Evolutionary conservation across 805 yeast genomes (phyloP).

Genomic region (Grigorovia humatica): DNA sequence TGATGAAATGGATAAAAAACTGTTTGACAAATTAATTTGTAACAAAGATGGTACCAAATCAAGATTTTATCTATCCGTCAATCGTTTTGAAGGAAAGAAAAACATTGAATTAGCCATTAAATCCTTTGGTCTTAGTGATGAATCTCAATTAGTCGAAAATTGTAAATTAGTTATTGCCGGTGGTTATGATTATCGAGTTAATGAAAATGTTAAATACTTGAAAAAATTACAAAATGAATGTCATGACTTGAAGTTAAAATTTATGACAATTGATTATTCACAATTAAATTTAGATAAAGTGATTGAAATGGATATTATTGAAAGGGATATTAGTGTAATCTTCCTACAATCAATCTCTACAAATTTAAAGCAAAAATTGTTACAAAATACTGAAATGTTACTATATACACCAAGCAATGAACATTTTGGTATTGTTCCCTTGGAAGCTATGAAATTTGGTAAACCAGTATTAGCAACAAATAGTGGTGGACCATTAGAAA

Average conservation of each 20-base stretch:
- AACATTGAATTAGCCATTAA: constrained; percentile 68
- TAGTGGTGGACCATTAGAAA: constrained; percentile 90
- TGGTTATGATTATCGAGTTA: constrained; percentile 72
- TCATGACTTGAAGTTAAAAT: constrained; percentile 34
- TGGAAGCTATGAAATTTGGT: constrained; percentile 82
- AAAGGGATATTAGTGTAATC: constrained; percentile 37
- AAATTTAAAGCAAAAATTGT: constrained; percentile 48
- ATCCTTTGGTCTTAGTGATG: constrained; percentile 42
- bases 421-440: constrained; percentile 96
- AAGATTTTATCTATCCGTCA: constrained; percentile 57
- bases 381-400: constrained; percentile 47
- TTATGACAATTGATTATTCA: constrained; percentile 32
- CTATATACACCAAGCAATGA: constrained; percentile 86
- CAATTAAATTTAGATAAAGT: constrained; percentile 15
- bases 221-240: constrained; percentile 46
- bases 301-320: not conserved
- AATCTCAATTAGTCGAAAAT: constrained; percentile 14
- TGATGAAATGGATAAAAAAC: constrained; percentile 8
- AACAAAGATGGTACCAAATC: constrained; percentile 6
- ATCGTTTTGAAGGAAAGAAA: constrained; percentile 83
- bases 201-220: constrained; percentile 67
- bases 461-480: constrained; percentile 79
- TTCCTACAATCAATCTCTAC: constrained; percentile 78
- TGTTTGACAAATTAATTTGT: constrained; percentile 11
- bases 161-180: constrained; percentile 70